Evolutionary conservation across 148 eudicot species (phyloP).

Genomic region (Rhododendron griersonianum): DNA sequence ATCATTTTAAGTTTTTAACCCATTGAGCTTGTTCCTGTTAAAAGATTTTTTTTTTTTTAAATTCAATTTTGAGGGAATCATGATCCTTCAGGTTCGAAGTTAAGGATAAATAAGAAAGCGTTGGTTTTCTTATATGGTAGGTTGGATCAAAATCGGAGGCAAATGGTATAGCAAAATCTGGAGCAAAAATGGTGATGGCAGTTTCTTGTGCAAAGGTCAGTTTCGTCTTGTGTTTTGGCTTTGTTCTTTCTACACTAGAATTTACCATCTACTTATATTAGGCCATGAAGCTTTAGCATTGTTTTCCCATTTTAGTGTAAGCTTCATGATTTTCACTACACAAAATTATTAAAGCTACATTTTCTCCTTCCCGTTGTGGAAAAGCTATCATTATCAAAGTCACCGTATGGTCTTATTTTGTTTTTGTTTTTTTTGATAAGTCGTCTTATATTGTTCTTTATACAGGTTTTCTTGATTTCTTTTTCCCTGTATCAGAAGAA

Average conservation of each 20-base stretch:
- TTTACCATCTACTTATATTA: neutral
- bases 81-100: neutral
- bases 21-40: neutral
- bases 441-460: neutral
- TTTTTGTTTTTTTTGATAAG: neutral
- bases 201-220: slow-evolving; percentile 95
- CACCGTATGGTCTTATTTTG: neutral
- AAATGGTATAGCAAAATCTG: slow-evolving; percentile 95
- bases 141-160: slow-evolving; percentile 98
- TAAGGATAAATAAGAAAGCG: neutral
- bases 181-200: slow-evolving; percentile 99
- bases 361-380: neutral
- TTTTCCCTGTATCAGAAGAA: neutral
- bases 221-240: neutral
- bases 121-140: slow-evolving; percentile 28
- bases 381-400: neutral
- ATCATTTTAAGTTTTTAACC: neutral
- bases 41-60: neutral
- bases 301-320: neutral
- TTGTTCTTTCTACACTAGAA: neutral
- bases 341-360: neutral
- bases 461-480: neutral
- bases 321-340: neutral
- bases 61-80: neutral
- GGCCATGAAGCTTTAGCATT: neutral